Percentiles rank a stretch among this genome's conserved stretches.
phyloP scores from a whole-genome alignment of 2,329 filamentous ascomycete genomes.

The Exserohilum rostratum region DNA sequence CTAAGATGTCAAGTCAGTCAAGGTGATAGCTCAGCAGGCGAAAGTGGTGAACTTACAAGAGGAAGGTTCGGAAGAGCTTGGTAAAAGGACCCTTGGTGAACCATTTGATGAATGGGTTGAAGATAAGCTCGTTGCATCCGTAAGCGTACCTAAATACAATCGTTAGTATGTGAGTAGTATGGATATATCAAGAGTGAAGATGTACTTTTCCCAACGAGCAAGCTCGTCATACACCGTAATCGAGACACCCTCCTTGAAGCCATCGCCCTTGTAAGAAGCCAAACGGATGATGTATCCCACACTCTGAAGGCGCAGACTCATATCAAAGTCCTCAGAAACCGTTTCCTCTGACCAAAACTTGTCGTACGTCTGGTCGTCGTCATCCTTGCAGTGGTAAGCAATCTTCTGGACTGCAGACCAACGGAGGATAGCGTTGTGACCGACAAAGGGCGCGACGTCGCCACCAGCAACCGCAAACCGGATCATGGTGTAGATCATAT shows the following conservation, averaged over 20 bases:
- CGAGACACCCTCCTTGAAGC: constrained; percentile 76
- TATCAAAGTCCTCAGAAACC: constrained; percentile 80
- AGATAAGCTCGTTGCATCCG: constrained; percentile 73
- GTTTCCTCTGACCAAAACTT: constrained; percentile 77
- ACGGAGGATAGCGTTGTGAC: constrained; percentile 76
- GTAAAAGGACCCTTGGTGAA: constrained; percentile 68
- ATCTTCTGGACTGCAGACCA: constrained; percentile 70
- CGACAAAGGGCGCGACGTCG: constrained; percentile 76
- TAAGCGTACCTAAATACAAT: constrained; percentile 59
- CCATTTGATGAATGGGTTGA: constrained; percentile 71
- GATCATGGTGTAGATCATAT: constrained; percentile 77
- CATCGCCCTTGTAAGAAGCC: constrained; percentile 70
- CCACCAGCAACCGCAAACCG: constrained; percentile 72
- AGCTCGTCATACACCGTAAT: constrained; percentile 76
- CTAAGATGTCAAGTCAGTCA: neutral
- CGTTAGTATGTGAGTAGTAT: constrained; percentile 1
- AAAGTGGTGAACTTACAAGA: constrained; percentile 42
- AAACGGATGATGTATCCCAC: constrained; percentile 71
- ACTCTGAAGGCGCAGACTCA: constrained; percentile 73
- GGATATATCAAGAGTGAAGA: too few species aligned
- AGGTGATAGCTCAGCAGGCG: neutral
- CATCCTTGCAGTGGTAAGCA: constrained; percentile 44
- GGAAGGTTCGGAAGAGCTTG: constrained; percentile 65
- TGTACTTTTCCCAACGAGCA: constrained; percentile 70
- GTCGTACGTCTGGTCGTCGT: constrained; percentile 56